phyloP scores from a whole-genome alignment of 768 basidiomycete genomes.

The Lanmaoa pseudosensibilis region DNA sequence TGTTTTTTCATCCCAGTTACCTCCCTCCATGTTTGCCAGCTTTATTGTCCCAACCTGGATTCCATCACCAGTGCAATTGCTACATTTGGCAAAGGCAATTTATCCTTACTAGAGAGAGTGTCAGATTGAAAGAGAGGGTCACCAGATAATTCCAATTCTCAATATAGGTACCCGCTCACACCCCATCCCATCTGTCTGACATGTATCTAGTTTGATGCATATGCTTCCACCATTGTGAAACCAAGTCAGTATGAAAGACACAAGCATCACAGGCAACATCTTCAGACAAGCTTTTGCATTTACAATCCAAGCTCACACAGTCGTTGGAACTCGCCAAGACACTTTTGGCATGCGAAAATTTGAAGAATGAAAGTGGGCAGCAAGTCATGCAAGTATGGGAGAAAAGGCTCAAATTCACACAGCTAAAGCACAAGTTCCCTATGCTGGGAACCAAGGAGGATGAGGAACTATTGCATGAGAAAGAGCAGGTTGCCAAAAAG shows the following conservation, averaged over 20 bases:
- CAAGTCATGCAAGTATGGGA: constrained; percentile 74
- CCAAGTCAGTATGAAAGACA: constrained; percentile 92
- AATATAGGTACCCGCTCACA: constrained; percentile 59
- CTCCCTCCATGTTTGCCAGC: constrained; percentile 64
- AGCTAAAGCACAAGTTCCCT: constrained; percentile 77
- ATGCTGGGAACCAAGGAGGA: constrained; percentile 60
- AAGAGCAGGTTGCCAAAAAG: constrained; percentile 63
- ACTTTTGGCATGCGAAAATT: constrained; percentile 67
- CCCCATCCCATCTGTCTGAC: not conserved
- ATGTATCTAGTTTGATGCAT: constrained; percentile 78
- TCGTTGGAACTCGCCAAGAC: constrained; percentile 72
- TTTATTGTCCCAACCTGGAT: constrained; percentile 69
- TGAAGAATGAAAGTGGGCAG: constrained; percentile 66
- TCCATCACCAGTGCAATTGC: constrained; percentile 59
- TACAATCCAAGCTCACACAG: constrained; percentile 72
- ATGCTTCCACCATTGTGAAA: constrained; percentile 94
- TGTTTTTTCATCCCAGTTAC: constrained; percentile 58
- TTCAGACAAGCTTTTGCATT: constrained; percentile 82
- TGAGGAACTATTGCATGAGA: constrained; percentile 73
- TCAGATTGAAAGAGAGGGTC: constrained; percentile 75
- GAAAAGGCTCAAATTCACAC: constrained; percentile 68
- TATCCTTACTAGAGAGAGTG: constrained; percentile 93
- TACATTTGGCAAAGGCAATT: constrained; percentile 67
- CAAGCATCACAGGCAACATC: constrained; percentile 87
- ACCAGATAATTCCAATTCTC: constrained; percentile 80